Evolutionary conservation across 768 basidiomycete species (phyloP).

Genomic region (Collybiopsis luxurians): DNA sequence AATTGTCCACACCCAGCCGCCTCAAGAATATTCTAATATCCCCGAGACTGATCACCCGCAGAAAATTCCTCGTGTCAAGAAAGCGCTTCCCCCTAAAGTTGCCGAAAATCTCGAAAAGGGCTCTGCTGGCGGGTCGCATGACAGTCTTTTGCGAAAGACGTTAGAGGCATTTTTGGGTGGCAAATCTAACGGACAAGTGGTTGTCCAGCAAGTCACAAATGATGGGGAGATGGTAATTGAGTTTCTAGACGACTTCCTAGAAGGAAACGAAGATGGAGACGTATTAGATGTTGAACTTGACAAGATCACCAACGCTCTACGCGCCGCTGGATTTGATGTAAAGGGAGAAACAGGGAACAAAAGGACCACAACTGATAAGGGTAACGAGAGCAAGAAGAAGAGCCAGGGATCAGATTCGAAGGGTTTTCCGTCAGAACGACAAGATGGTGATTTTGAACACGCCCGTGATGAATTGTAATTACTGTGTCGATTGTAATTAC

Average conservation of each 20-base stretch:
- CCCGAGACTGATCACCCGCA: conserved; percentile 57
- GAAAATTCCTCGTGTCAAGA: conserved; percentile 48
- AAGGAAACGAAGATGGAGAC: conserved; percentile 22
- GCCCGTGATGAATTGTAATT: conserved; percentile 16
- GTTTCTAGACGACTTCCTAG: conserved; percentile 42
- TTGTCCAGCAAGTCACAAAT: conserved; percentile 39
- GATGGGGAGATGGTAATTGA: conserved; percentile 41
- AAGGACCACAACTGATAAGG: conserved; percentile 2
- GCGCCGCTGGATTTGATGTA: conserved; percentile 38
- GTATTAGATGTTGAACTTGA: conserved; percentile 37
- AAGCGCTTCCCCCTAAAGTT: conserved; percentile 34
- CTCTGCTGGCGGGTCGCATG: conserved; percentile 22
- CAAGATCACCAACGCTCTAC: conserved; percentile 47
- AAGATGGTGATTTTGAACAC: conserved; percentile 5
- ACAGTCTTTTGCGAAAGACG: conserved; percentile 20
- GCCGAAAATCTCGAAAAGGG: conserved; percentile 16
- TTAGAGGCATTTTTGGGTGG: conserved; percentile 24
- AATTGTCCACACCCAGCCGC: conserved; percentile 49
- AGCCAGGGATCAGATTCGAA: conserved; percentile 12
- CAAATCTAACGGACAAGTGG: conserved; percentile 22
- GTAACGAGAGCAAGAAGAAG: conserved; percentile 3
- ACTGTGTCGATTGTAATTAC: too few relatives aligned
- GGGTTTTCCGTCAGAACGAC: conserved; percentile 11
- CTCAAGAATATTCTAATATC: conserved; percentile 27
- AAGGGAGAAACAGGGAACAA: conserved; percentile 1